Evolutionary conservation across 768 basidiomycete genomes (phyloP).

Genomic region (Suillus hirtellus): DNA sequence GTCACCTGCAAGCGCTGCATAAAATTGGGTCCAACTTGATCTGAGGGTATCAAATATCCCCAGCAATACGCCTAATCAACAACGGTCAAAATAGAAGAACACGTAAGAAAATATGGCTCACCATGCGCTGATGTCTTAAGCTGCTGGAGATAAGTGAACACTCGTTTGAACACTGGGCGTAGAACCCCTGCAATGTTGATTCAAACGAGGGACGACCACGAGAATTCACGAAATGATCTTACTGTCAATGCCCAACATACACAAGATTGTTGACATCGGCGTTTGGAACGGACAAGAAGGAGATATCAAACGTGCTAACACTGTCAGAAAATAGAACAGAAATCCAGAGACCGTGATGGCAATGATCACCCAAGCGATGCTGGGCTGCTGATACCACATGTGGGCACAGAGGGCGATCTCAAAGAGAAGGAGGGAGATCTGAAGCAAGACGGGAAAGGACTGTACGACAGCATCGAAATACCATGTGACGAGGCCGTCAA

Average conservation of each 20-base stretch:
- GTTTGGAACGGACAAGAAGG: conserved; percentile 8
- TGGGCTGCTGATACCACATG: background rate
- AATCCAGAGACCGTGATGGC: background rate
- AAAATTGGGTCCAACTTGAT: background rate
- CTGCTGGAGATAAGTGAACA: background rate
- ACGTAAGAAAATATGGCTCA: background rate
- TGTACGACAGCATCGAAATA: conserved; percentile 13
- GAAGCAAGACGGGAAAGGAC: conserved; percentile 7
- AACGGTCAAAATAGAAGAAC: background rate
- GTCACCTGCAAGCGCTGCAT: background rate
- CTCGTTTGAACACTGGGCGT: background rate
- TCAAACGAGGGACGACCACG: background rate
- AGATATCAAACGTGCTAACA: conserved; percentile 3
- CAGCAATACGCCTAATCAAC: background rate
- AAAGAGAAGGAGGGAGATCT: conserved; percentile 15
- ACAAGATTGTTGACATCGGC: too few species aligned
- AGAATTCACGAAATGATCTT: too few species aligned
- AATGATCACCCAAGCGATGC: conserved; percentile 4
- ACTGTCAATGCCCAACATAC: too few species aligned
- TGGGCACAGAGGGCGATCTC: conserved; percentile 11
- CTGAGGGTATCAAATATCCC: background rate
- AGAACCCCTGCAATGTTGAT: background rate
- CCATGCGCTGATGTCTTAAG: background rate
- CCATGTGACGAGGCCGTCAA: conserved; percentile 13
- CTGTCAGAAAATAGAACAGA: conserved; percentile 6